These are phyloP conservation scores for Sphagnum fallax DNA, from an alignment of 228 moss, liverwort and hornwort genomes.

Conservation along the genomic window DNA sequence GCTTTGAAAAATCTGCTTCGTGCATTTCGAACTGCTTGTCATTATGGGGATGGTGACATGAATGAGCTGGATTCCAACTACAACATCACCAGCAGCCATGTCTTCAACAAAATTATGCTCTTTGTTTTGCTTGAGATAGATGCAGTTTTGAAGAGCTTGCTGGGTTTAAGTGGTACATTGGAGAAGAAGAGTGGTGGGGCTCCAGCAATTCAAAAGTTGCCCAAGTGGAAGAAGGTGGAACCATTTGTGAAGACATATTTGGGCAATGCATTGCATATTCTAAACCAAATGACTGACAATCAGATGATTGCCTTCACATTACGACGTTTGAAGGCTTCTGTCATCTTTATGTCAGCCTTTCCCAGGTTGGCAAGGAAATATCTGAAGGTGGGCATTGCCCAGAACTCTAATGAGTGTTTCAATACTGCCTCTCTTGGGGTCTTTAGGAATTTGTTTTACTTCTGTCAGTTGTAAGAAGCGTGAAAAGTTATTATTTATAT, in stretches of 20 bases:
- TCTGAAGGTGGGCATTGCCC: conserved; percentile 45
- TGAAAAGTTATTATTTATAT: too few relatives aligned
- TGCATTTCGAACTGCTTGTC: conserved; percentile 90
- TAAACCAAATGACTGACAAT: conserved; percentile 96
- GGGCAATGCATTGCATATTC: conserved; percentile 83
- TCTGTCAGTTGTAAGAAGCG: too few relatives aligned
- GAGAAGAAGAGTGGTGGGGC: conserved; percentile 46
- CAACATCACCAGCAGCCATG: conserved; percentile 77
- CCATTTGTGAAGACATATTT: conserved; percentile 73
- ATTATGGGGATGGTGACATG: conserved; percentile 81
- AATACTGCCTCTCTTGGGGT: not conserved
- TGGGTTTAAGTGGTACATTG: conserved; percentile 38
- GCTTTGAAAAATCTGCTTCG: conserved; percentile 71
- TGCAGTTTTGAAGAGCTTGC: conserved; percentile 58
- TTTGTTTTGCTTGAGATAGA: conserved; percentile 84
- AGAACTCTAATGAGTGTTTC: not conserved
- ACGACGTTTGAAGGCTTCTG: conserved; percentile 71
- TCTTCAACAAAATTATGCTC: conserved; percentile 98
- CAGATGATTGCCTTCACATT: conserved; percentile 90
- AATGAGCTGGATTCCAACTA: conserved; percentile 64
- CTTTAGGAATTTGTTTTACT: not conserved
- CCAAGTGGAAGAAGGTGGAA: conserved; percentile 80
- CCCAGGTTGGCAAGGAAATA: conserved; percentile 74
- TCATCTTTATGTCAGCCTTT: conserved; percentile 69
- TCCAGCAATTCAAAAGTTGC: conserved; percentile 61